Percentiles rank a stretch among this genome's conserved stretches.
phyloP scores from a whole-genome alignment of 176 grass and related monocot species.

The Eremochloa ophiuroides region DNA sequence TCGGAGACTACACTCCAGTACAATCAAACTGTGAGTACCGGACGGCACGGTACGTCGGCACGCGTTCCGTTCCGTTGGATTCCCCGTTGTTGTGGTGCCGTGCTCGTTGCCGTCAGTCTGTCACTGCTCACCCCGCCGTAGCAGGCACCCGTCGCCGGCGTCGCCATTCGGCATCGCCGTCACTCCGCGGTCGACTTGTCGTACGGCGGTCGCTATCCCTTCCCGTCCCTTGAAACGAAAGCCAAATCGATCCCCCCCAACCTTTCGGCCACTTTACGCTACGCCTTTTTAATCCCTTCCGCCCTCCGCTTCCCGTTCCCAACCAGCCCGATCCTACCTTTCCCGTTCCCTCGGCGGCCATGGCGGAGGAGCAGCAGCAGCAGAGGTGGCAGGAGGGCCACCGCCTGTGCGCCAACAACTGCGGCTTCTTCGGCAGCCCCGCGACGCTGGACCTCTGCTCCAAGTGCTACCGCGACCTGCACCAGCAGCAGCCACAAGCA shows the following conservation, averaged over 20 bases:
- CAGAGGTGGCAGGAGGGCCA: conserved; percentile 35
- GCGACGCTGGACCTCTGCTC: conserved; percentile 45
- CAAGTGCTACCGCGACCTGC: conserved; percentile 39
- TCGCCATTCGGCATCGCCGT: conserved; percentile 5
- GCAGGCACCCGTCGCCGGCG: background rate
- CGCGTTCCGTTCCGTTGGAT: background rate
- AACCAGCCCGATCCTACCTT: background rate
- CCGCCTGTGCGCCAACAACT: conserved; percentile 42
- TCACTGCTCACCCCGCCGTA: background rate
- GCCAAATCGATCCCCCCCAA: conserved; percentile 4
- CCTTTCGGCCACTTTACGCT: conserved; percentile 30
- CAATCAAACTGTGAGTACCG: too few species aligned
- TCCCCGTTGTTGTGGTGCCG: background rate
- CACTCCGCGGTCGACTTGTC: background rate
- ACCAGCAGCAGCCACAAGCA: background rate
- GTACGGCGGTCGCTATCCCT: conserved; percentile 34
- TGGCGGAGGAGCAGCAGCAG: conserved; percentile 43
- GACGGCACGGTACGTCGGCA: too few species aligned
- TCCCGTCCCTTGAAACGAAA: conserved; percentile 41
- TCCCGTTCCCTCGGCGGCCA: background rate
- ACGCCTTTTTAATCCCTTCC: conserved; percentile 33
- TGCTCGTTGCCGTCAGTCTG: background rate
- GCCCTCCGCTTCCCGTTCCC: background rate
- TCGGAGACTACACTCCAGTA: too few species aligned
- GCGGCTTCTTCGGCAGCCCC: conserved; percentile 42